phyloP scores from a whole-genome alignment of 495 filamentous ascomycete species.

The Bryoglossum gracile region DNA sequence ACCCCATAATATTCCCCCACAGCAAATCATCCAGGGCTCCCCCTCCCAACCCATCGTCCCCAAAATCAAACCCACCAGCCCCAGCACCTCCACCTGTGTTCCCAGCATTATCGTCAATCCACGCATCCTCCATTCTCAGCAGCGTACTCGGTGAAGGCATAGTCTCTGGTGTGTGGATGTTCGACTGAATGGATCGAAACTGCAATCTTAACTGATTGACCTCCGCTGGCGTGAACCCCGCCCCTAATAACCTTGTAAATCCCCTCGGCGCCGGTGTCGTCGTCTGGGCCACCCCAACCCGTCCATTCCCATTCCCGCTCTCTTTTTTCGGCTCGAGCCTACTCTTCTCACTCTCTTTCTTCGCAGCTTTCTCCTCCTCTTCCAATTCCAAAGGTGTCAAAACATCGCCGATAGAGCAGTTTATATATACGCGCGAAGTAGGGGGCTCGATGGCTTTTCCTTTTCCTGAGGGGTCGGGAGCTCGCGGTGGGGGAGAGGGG shows the following conservation, averaged over 20 bases:
- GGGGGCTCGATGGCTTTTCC: slow-evolving; percentile 47
- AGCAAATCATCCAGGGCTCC: slow-evolving; percentile 72
- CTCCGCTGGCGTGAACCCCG: slow-evolving; percentile 75
- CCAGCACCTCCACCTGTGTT: slow-evolving; percentile 16
- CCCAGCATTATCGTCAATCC: slow-evolving; percentile 70
- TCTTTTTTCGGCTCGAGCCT: slow-evolving; percentile 3
- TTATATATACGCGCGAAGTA: slow-evolving; percentile 61
- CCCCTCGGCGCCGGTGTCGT: slow-evolving; percentile 65
- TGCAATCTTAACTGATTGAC: slow-evolving; percentile 76
- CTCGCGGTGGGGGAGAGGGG: slow-evolving; percentile 42
- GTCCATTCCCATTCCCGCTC: slow-evolving; percentile 15
- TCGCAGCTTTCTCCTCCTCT: slow-evolving; percentile 48
- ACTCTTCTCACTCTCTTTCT: slow-evolving; percentile 13
- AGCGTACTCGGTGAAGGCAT: slow-evolving; percentile 58
- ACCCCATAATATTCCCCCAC: slow-evolving; percentile 81
- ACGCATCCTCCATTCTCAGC: slow-evolving; percentile 73
- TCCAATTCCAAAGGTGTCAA: slow-evolving; percentile 61
- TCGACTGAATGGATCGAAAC: slow-evolving; percentile 71
- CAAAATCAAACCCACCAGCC: slow-evolving; percentile 26
- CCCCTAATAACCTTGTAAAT: slow-evolving; percentile 76
- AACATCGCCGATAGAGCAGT: slow-evolving; percentile 78
- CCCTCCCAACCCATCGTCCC: slow-evolving; percentile 26
- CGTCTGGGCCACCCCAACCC: not conserved
- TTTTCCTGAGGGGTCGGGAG: slow-evolving; percentile 37
- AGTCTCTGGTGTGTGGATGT: slow-evolving; percentile 73